phyloP scores from a whole-genome alignment of 139 green algal species.

The Spirogloea muscicola region DNA sequence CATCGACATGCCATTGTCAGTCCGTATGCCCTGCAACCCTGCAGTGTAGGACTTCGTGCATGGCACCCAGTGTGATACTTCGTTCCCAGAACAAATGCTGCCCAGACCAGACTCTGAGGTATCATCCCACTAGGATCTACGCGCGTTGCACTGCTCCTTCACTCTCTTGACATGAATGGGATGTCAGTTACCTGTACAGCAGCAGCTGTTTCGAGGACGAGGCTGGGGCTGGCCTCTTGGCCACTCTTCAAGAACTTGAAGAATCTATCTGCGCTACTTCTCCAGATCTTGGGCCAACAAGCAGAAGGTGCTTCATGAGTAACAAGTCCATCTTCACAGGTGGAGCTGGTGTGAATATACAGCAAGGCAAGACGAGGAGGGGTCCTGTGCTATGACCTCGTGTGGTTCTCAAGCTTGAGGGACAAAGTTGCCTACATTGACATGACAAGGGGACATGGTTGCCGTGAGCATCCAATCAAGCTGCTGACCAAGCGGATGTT shows the following conservation, averaged over 20 bases:
- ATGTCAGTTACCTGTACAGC: slow-evolving; percentile 51
- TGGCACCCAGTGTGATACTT: no score
- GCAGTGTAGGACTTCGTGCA: no score
- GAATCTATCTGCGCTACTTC: slow-evolving; percentile 58
- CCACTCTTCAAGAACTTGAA: slow-evolving; percentile 55
- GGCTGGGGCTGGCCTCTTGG: slow-evolving; percentile 51
- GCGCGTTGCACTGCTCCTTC: no score
- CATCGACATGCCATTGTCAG: no score
- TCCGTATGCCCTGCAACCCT: no score
- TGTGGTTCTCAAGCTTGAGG: not conserved
- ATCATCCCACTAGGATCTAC: no score
- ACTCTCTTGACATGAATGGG: slow-evolving; percentile 3
- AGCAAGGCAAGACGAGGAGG: slow-evolving; percentile 5
- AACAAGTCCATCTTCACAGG: not conserved
- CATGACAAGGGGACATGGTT: slow-evolving; percentile 67
- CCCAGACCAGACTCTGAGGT: no score
- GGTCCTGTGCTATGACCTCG: not conserved
- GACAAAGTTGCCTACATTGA: slow-evolving; percentile 64
- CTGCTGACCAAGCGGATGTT: slow-evolving; percentile 65
- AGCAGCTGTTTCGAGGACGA: slow-evolving; percentile 53
- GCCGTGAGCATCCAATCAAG: slow-evolving; percentile 64
- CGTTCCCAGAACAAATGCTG: no score
- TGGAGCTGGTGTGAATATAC: not conserved
- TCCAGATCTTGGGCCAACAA: slow-evolving; percentile 8
- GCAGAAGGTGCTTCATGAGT: not conserved